Evolutionary conservation across 306 rosid genomes (phyloP).

Genomic region (Cicer pinnatifidum): DNA sequence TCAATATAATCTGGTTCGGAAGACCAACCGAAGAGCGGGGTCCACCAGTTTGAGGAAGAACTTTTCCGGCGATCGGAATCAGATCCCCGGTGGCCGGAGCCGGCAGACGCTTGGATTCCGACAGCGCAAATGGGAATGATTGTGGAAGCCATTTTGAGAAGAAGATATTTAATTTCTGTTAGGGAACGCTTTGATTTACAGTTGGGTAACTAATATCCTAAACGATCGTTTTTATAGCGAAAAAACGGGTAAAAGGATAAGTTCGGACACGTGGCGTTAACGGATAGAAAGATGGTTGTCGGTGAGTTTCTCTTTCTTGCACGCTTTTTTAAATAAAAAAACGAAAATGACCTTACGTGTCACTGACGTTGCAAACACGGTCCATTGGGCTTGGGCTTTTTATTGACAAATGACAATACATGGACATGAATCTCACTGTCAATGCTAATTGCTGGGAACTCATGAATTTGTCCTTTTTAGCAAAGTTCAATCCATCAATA

Average conservation of each 20-base stretch:
- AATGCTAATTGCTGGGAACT: constrained; percentile 10
- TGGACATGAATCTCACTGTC: constrained; percentile 10
- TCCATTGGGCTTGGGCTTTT: constrained; percentile 39
- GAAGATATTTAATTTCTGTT: background rate
- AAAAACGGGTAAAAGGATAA: constrained; percentile 57
- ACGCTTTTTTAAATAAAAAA: constrained; percentile 36
- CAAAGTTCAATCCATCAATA: background rate
- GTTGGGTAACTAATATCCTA: background rate
- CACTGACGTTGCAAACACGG: constrained; percentile 24
- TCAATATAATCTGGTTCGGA: constrained; percentile 86
- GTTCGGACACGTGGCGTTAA: constrained; percentile 56
- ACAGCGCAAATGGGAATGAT: constrained; percentile 46
- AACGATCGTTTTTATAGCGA: constrained; percentile 41
- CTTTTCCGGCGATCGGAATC: constrained; percentile 48
- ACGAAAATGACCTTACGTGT: constrained; percentile 34
- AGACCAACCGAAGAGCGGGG: constrained; percentile 80
- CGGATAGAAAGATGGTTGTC: constrained; percentile 23
- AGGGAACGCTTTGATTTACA: constrained; percentile 13
- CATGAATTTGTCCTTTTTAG: constrained; percentile 37
- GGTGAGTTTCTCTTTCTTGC: constrained; percentile 19
- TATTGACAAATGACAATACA: background rate
- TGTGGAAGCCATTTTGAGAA: constrained; percentile 58
- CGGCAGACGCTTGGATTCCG: constrained; percentile 56
- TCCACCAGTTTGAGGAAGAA: constrained; percentile 75
- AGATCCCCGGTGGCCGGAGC: constrained; percentile 46